These are phyloP conservation scores for Phaeolepiota aurea DNA, from an alignment of 768 basidiomycete species.

Conservation along the genomic window DNA sequence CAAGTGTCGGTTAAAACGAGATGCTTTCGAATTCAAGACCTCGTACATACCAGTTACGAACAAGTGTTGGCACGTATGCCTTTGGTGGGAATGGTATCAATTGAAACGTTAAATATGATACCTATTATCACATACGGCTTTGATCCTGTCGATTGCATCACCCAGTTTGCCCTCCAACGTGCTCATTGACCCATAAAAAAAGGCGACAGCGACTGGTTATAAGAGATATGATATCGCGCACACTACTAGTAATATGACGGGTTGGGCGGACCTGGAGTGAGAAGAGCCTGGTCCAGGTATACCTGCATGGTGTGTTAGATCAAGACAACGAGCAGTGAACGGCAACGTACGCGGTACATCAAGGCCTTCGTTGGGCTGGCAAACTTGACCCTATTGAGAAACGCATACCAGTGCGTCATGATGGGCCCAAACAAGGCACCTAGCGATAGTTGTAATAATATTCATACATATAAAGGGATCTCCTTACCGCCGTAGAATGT, in stretches of 20 bases:
- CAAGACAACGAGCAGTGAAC: neutral
- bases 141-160: constrained; percentile 37
- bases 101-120: neutral
- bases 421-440: constrained; percentile 74
- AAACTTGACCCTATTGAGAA: constrained; percentile 67
- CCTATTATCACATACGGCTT: constrained; percentile 30
- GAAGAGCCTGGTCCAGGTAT: constrained; percentile 71
- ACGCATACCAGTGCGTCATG: constrained; percentile 75
- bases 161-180: constrained; percentile 66
- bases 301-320: constrained; percentile 33
- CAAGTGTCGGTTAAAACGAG: neutral
- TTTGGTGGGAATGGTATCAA: constrained; percentile 13
- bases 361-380: constrained; percentile 48
- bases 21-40: neutral
- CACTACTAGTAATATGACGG: neutral
- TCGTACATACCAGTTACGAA: constrained; percentile 61
- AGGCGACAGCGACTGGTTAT: constrained; percentile 31
- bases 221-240: neutral
- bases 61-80: constrained; percentile 65
- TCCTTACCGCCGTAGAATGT: constrained; percentile 66
- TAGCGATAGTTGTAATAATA: too few species aligned
- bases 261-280: constrained; percentile 52
- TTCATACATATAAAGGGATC: too few species aligned
- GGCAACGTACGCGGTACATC: constrained; percentile 46
- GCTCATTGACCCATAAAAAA: constrained; percentile 68